These are phyloP conservation scores for Hyaloscypha variabilis DNA, from an alignment of 495 filamentous ascomycete species.

Conservation along the genomic window DNA sequence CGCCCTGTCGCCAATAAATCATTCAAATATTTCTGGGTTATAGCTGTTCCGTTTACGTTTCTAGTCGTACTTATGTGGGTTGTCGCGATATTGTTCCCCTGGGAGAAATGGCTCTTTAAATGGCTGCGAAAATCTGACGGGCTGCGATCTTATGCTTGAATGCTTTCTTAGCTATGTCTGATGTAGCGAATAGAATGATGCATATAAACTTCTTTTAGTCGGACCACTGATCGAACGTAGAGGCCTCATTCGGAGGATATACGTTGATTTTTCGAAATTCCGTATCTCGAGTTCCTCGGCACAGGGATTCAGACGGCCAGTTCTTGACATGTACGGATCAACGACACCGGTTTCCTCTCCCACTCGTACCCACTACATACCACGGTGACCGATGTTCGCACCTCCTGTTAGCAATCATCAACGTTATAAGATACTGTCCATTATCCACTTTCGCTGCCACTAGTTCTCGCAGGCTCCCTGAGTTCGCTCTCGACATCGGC, in stretches of 20 bases:
- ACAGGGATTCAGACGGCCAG: conserved; percentile 19
- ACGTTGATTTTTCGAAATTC: no score
- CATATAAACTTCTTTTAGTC: no score
- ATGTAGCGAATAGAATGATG: no score
- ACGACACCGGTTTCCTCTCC: conserved; percentile 33
- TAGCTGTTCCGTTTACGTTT: background rate
- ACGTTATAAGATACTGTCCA: background rate
- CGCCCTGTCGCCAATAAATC: background rate
- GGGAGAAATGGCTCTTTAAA: background rate
- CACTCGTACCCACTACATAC: conserved; percentile 37
- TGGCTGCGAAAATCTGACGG: background rate
- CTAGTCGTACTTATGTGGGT: background rate
- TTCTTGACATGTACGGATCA: conserved; percentile 38
- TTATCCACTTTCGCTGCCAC: conserved; percentile 23
- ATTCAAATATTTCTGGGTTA: background rate
- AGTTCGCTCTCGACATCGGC: conserved; percentile 20
- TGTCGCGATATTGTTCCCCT: background rate
- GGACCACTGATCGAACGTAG: no score
- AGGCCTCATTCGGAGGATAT: no score
- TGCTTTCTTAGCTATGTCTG: no score
- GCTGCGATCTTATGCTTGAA: no score
- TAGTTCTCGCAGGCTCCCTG: conserved; percentile 29
- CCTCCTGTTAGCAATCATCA: no score
- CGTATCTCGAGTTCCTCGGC: no score
- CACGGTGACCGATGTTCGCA: no score